Evolutionary conservation across 306 rosid species (phyloP).

Genomic region (peach (Prunus persica)): DNA sequence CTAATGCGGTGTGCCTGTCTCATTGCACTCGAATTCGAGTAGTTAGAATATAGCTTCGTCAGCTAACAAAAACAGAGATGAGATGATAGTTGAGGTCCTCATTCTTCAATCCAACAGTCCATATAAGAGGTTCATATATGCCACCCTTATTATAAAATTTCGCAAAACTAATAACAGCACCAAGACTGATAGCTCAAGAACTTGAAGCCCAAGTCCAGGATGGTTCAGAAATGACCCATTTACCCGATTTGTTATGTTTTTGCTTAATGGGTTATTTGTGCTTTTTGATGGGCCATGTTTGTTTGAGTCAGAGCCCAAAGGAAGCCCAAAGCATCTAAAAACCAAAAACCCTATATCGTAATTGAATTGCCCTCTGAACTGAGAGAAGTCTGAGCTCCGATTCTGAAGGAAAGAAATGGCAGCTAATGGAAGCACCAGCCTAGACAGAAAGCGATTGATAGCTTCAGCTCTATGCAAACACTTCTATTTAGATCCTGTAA

Average conservation of each 20-base stretch:
- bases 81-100: too few species aligned
- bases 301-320: background rate
- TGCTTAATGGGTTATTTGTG: background rate
- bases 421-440: constrained; percentile 23
- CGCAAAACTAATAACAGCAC: too few species aligned
- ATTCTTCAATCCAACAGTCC: too few species aligned
- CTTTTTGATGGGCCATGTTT: background rate
- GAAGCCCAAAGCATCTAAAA: background rate
- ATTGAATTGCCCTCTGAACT: background rate
- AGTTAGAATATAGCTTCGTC: too few species aligned
- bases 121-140: too few species aligned
- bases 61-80: too few species aligned
- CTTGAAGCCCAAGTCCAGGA: background rate
- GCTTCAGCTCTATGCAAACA: constrained; percentile 53
- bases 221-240: too few species aligned
- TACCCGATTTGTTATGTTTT: too few species aligned
- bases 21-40: accelerated
- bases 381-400: background rate
- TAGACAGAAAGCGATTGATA: constrained; percentile 43
- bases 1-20: too few species aligned
- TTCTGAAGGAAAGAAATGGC: constrained; percentile 48
- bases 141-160: too few species aligned
- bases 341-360: constrained; percentile 19
- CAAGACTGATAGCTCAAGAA: too few species aligned
- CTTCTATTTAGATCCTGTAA: constrained; percentile 65